phyloP scores from a whole-genome alignment of 1,284 basidiomycete species.

The Trametes pubescens region DNA sequence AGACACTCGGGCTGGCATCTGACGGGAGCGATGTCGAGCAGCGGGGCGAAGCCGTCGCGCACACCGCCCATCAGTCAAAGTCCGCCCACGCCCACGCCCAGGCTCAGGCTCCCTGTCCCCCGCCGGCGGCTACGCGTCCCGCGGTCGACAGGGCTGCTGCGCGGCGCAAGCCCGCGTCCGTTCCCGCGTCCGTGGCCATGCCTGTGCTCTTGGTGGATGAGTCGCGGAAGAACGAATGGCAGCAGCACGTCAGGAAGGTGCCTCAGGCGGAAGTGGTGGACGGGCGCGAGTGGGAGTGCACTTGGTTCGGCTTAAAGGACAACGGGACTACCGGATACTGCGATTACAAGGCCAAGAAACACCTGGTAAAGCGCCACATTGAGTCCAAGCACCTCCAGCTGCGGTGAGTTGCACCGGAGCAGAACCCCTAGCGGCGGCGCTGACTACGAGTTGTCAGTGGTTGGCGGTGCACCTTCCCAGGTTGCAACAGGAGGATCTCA shows the following conservation, averaged over 20 bases:
- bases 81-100: conserved; percentile 15
- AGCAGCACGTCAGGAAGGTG: background rate
- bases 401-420: conserved; percentile 51
- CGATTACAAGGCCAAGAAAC: conserved; percentile 65
- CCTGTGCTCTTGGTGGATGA: no score
- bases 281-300: conserved; percentile 37
- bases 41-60: background rate
- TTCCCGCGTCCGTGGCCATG: no score
- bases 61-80: conserved; percentile 26
- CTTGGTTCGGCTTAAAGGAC: conserved; percentile 34
- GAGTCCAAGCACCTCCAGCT: conserved; percentile 67
- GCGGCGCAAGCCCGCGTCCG: no score
- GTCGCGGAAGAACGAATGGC: background rate
- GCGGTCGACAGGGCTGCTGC: background rate
- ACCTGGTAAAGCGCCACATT: conserved; percentile 73
- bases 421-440: conserved; percentile 1
- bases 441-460: conserved; percentile 48
- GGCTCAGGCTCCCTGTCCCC: conserved; percentile 13
- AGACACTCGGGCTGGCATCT: conserved; percentile 20
- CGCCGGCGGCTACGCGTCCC: background rate
- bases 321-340: conserved; percentile 43
- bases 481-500: conserved; percentile 62
- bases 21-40: conserved; percentile 26
- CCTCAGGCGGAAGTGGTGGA: background rate
- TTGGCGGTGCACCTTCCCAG: conserved; percentile 54